Base-by-base conservation (phyloP, 306 rosid genomes). In the Adenanthera pavonina region DNA sequence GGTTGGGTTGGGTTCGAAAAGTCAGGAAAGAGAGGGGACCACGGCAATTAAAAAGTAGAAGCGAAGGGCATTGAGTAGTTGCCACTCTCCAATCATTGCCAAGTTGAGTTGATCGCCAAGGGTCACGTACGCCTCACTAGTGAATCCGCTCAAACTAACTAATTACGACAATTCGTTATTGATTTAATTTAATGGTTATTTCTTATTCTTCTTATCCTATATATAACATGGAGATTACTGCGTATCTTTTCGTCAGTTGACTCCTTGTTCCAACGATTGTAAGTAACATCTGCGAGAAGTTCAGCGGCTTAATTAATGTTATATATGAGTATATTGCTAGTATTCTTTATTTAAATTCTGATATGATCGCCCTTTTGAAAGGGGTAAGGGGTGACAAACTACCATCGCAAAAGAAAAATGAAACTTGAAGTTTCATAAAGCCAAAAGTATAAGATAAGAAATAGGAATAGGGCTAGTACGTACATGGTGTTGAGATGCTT, bases 1-100 rank as follows among this genome's bases (percentile, higher is more conserved):
- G 30, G 30, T 25, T 25, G 30, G 30, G 88, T 13, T 17, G 82
- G 81, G 79, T 57, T 81, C 78, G 84, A 59, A 82, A 64, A 68
- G 76, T 72, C 78, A 69, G 49, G 33, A 84, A 62, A 72, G 0
- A 64, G 5, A 65, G 19, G 33, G 79, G 84, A n/a, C 76, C 86
- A 54, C 57, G 2, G 3, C 40, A 74, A 62, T 67, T 67, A 72
- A 9, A 78, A 30, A 34, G 54, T 1, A 8, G 13, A 19, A 9
- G 12, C 15, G 11, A 17, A 62, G 68, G 68, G 9, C 35, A 1
- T 12, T 11, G 69, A 33, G 64, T 48, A 4, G 67, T 64, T 52
- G 36, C 30, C 19, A 8, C 56, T 84, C 51, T 1, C 60, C 59
- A 47, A 69, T 76, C 33, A 83, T 78, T 78, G 75, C 57, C 52